Evolutionary conservation across 2,329 filamentous ascomycete genomes (phyloP), one percentile per base, ranked within the genome.

Genomic region (Sarocladium oryzae): DNA sequence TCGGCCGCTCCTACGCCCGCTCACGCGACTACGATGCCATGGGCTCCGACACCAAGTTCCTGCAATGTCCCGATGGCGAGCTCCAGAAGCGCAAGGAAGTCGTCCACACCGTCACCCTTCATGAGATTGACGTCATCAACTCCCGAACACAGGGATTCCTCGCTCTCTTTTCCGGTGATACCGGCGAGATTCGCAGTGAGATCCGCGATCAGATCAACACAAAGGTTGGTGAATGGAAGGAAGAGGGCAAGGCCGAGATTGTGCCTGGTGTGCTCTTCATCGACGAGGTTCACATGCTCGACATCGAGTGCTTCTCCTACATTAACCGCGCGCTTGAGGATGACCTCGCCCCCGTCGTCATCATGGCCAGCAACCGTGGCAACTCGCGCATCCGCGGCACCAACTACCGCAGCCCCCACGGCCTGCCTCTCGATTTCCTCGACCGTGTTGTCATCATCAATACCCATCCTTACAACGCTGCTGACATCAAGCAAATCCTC

Each of bases 51-150:
- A 96, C 92, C 60, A 97, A 96, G 69, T 99, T 97, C 68, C 82
- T 99, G 36, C 91, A 96, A 69, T 97, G 92, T 66, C 93, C 93
- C 2, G 93, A 99, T 64, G 93, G 93, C 60, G 93, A 99, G 74
- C 79, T 99, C 33, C 93, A 99, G 70, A 95, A 95, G 69, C 88
- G 93, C 60, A 93, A 95, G 68, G 93, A 99, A 71, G 90, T 96
- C 2, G 88, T 96, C 6, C 93, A 99, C 70, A 99, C 93, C 0
- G 93, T 99, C 54, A 92, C 87, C 26, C 81, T 99, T 11, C 93
- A 99, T 71, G 93, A 99, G 73, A 99, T 99, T 57, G 93, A 99
- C 64, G 93, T 99, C 56, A 99, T 99, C 77, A 99, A 99, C 75
- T 96, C 91, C 55, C 82, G 93, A 59, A 96, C 93, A n/a, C 93